Evolutionary conservation across 768 basidiomycete species (phyloP).

Genomic region (Amanita phalloides): DNA sequence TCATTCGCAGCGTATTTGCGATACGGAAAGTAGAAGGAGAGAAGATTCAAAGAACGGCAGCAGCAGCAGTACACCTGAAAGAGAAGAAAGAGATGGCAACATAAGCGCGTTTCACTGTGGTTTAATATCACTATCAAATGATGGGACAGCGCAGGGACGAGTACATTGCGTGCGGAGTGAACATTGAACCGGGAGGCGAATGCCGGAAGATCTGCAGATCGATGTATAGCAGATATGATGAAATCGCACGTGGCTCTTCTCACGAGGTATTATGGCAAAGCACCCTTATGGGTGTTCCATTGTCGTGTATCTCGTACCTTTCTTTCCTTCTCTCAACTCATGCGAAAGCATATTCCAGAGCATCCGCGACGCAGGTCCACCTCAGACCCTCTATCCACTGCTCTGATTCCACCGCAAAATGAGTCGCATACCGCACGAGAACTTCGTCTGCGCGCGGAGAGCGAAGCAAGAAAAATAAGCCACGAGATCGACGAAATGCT

Average conservation of each 20-base stretch:
- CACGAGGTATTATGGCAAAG: constrained; percentile 2
- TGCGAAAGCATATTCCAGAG: constrained; percentile 28
- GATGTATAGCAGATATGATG: not conserved
- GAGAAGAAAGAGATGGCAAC: no score
- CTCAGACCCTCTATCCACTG: constrained; percentile 63
- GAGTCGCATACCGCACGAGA: constrained; percentile 64
- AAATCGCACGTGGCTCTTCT: constrained; percentile 3
- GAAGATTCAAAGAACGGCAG: no score
- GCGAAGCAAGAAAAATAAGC: constrained; percentile 62
- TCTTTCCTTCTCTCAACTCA: constrained; percentile 17
- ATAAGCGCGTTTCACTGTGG: no score
- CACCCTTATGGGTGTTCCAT: constrained; percentile 7
- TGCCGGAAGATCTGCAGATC: not conserved
- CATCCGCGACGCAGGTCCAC: constrained; percentile 27
- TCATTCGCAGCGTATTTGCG: no score
- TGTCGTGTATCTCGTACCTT: constrained; percentile 13
- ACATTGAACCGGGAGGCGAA: not conserved
- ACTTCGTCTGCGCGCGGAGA: constrained; percentile 51
- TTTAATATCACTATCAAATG: no score
- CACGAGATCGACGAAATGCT: constrained; percentile 76
- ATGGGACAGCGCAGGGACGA: no score
- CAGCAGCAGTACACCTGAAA: no score
- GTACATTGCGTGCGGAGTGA: not conserved
- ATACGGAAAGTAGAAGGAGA: no score
- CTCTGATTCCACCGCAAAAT: constrained; percentile 58